A percentile compares a stretch with the other conserved stretches of the same genome.
Evolutionary conservation across 495 filamentous ascomycete species (phyloP).

Genomic region (Trichoderma orchidacearum): DNA sequence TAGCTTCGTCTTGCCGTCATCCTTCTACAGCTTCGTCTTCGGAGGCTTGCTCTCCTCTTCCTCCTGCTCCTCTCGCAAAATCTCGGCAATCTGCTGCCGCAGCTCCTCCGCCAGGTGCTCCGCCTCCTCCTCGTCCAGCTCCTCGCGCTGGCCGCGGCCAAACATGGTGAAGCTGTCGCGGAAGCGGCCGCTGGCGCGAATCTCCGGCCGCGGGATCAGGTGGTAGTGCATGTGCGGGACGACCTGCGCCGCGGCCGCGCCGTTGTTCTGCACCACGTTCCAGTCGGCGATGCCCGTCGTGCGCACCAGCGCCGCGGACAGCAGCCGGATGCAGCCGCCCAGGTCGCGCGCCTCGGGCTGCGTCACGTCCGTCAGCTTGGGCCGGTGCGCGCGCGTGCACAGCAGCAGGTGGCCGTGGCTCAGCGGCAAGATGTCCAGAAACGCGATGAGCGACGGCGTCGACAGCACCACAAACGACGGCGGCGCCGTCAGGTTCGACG

Average conservation of each 20-base stretch:
- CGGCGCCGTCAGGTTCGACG: slow-evolving; percentile 21
- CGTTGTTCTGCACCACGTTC: slow-evolving; percentile 96
- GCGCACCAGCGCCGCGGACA: slow-evolving; percentile 55
- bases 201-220: slow-evolving; percentile 61
- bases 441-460: slow-evolving; percentile 59
- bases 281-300: slow-evolving; percentile 57
- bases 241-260: slow-evolving; percentile 73
- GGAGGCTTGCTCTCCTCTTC: slow-evolving; percentile 6
- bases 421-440: slow-evolving; percentile 84
- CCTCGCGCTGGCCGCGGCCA: slow-evolving; percentile 66
- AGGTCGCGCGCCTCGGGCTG: slow-evolving; percentile 43
- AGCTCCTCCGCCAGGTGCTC: slow-evolving; percentile 47
- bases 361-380: slow-evolving; percentile 54
- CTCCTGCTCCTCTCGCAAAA: slow-evolving; percentile 35
- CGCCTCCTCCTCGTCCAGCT: slow-evolving; percentile 78
- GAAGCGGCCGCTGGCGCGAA: slow-evolving; percentile 25
- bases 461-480: slow-evolving; percentile 59
- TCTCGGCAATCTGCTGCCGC: slow-evolving; percentile 41
- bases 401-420: slow-evolving; percentile 67
- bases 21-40: background rate
- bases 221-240: slow-evolving; percentile 90
- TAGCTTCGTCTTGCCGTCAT: too few species aligned
- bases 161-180: slow-evolving; percentile 64
- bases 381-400: slow-evolving; percentile 53
- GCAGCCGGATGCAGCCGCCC: slow-evolving; percentile 57